phyloP scores from a whole-genome alignment of 768 basidiomycete species.

The Boletellus ananiceps region DNA sequence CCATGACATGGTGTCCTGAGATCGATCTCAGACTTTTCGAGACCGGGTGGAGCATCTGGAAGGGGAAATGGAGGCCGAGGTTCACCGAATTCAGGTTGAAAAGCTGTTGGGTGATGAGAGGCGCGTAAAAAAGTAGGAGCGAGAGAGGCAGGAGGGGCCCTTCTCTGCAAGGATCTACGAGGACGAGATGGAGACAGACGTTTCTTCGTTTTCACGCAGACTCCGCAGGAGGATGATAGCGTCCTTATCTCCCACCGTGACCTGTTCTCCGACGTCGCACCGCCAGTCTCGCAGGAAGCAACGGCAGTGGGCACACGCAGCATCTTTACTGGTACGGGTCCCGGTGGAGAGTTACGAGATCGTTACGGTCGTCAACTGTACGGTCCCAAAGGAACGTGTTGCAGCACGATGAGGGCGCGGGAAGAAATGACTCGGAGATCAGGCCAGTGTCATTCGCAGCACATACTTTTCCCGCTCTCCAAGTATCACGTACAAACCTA shows the following conservation, averaged over 20 bases:
- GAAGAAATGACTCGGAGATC: no score
- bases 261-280: neutral
- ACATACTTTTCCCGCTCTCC: no score
- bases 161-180: constrained; percentile 14
- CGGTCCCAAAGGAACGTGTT: no score
- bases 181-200: constrained; percentile 16
- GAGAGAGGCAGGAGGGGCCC: no score
- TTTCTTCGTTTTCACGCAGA: neutral
- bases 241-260: constrained; percentile 6
- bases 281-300: constrained; percentile 2
- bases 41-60: constrained; percentile 22
- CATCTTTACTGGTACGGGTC: constrained; percentile 11
- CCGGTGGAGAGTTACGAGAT: constrained; percentile 18
- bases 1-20: constrained; percentile 2
- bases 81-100: constrained; percentile 7
- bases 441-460: no score
- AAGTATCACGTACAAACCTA: neutral
- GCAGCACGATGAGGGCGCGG: no score
- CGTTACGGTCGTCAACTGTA: constrained; percentile 14
- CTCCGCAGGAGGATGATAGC: constrained; percentile 8
- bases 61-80: constrained; percentile 5
- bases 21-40: constrained; percentile 21
- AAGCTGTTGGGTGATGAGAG: constrained; percentile 13
- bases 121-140: constrained; percentile 1
- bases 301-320: neutral